Base-by-base conservation (phyloP, 2,329 filamentous ascomycete species). In the Metarhizium album region DNA sequence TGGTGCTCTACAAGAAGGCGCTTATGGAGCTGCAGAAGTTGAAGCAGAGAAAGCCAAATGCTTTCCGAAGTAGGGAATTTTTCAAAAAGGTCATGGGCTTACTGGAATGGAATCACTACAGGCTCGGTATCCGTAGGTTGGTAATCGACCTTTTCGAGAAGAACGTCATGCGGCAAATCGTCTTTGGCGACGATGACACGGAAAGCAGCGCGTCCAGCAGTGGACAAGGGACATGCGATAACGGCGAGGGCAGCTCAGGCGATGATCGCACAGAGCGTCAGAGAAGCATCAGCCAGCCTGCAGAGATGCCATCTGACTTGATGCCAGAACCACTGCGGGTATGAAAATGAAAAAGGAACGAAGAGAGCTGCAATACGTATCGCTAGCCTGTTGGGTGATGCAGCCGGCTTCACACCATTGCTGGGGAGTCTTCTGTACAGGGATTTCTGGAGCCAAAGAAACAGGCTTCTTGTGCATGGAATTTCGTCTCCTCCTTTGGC, bases 91-190 rank as follows among this genome's bases (percentile, higher is more conserved):
- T 93, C 45, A 83, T 98, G 73, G 79, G 81, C 8, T 75, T 97
- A 46, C 76, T 98, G 53, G 90, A 96, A 66, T 83, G 82, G 58
- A 91, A 95, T 60, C 89, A 94, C 63, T 97, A 93, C 67, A 81
- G 90, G 22, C 76, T 98, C 2, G 85, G 84, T 1, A 86, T 94
- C 27, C 85, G 91, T 54, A 84, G 91, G 45, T 90, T 95, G 69
- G 86, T 95, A 35, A 83, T 97, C 53, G 93, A 97, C 63, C 71
- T 98, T 22, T 98, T 98, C 61, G 91, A 97, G 62, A 93, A 91
- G 68, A 84, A 80, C 53, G 87, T 97, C 42, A 76, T 97, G 68
- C 77, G 90, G 55, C 80, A 82, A 57, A 87, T 96, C 53, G 86
- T 98, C 13, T 83, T 95, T 52, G 85, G 86, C 20, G 69, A 67